Evolutionary conservation across 2,329 filamentous ascomycete species (phyloP), one percentile per base, ranked within the genome.

Genomic region (Volutella citrinella): DNA sequence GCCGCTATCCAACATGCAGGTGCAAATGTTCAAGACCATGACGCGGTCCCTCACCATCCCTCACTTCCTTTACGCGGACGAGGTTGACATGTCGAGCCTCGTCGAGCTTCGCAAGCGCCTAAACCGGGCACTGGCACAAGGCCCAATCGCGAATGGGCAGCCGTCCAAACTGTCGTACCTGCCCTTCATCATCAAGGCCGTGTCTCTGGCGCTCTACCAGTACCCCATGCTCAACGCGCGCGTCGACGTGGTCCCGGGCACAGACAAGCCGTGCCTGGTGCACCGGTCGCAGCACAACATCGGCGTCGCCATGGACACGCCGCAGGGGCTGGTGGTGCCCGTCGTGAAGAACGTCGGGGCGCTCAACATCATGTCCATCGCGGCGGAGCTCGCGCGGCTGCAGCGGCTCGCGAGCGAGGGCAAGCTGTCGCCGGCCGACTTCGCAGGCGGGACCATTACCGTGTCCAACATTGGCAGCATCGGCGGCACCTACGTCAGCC

Each of bases 11-110:
- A 82, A 82, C 22, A 84, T 87, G 11, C 91, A 97, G 65, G 74
- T 78, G 22, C 84, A 88, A 57, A 98, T 98, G 93, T 97, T 95
- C 80, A 96, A 94, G 68, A 77, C 82, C 40, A 98, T 98, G 93
- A 96, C 91, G 11, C 81, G 81, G 38, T 96, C 91, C 4, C 75
- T 98, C 44, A 78, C 66, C 31, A 97, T 96, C 51, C 93, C 93
- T 0, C 93, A 97, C 64, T 96, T 98, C 65, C 78, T 97, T 41
- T 98, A 95, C 66, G 84, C 88, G 23, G 89, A 95, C 63, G 87
- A 91, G 57, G 72, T 95, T 30, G 85, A 94, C 65, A 83, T 96
- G 60, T 82, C 84, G 26, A 70, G 75, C 23, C 75, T 98, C 5
- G 80, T 80, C 38, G 65, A 76, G 30, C 73, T 96, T 32, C 86